Evolutionary conservation across 352 stramenopile genomes (phyloP), one percentile per base, ranked within the genome.

Genomic region (Phytophthora vignae): DNA sequence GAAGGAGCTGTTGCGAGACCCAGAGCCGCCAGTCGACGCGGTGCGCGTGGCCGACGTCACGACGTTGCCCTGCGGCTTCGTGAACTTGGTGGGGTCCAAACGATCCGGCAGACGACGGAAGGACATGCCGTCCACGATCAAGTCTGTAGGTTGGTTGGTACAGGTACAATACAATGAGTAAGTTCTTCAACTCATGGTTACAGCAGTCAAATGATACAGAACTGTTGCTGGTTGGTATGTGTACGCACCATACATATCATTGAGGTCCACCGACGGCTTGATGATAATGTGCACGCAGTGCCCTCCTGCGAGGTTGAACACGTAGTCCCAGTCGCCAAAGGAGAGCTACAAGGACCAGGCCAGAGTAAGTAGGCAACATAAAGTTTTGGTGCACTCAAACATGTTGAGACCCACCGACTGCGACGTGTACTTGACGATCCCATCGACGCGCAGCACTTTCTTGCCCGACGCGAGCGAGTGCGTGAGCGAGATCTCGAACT

Each of bases 251-350:
- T 95, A 95, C 84, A 91, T 95, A 56, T 95, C 88, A 66, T 95
- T 95, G 69, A 95, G 86, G 53, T 95, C 88, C 14, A 93, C 83
- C 0, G 86, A 93, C 8, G 88, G 88, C 50, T 95, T 95, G 77
- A 95, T 95, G 69, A 93, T 92, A 62, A 90, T 90, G 74, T 95
- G 88, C 2, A 95, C 76, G 49, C 90, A 88, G 74, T 95, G 87
- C 15, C 84, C 87, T 17, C 88, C 88, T n/a, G 82, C 67, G 14
- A 95, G 69, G 64, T 93, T 95, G 68, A 95, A 94, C 19, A 93
- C 87, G 61, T 95, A 90, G 74, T 95, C 88, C 88, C 88, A 95
- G 77, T 95, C 88, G 10, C 86, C 86, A 68, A 93, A 93, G 25
- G 84, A 91, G 54, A 93, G 81, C 83, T 90, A 38, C 22, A 29